Base-by-base conservation (phyloP, 345 rosid species). In the Eucalyptus pauciflora region DNA sequence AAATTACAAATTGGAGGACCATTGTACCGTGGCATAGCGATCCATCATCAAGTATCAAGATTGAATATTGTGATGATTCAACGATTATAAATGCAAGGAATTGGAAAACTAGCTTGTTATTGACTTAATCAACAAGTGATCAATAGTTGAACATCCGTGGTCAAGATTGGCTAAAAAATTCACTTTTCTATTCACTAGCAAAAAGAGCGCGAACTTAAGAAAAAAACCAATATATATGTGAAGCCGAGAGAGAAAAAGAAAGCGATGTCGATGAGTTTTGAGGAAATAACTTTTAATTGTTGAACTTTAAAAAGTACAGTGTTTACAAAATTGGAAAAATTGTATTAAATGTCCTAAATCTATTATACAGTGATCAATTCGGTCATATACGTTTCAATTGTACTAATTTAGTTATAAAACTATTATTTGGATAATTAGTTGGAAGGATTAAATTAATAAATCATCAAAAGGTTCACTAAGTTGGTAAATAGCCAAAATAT, bases 371-470 rank as follows among this genome's bases (percentile, higher is more conserved):
- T 24, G 1, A 10, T 0, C 0, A 56, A 56, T 56, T 56, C 6
- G 1, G 3, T 9, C 0, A 0, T 56, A 0, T 24, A 56, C 3
- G 0, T 56, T 56, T 56, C 13, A 56, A 56, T 24, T 56, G 0
- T 56, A 1, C 13, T 6, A 56, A 56, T 4, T 2, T 22, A 56
- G 13, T 56, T 10, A 22, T 56, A 56, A 24, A 22, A 9, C 0
- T 56, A 56, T 24, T 10, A 56, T 56, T 56, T 56, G 13, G 29
- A 56, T 10, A 24, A 56, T 24, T 24, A 25, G 29, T 3, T 0
- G 1, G 29, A 10, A 56, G 3, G 29, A 24, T 25, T 56, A 56
- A 13, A 24, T 56, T 56, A 25, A 56, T 22, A 56, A 56, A 24
- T 24, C 62, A 25, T 56, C 24, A 52, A 52, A 52, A 52, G 9